A percentile compares a stretch with the other conserved stretches of the same genome.
phyloP scores from a whole-genome alignment of 306 rosid genomes.

The Cajanus cajan region DNA sequence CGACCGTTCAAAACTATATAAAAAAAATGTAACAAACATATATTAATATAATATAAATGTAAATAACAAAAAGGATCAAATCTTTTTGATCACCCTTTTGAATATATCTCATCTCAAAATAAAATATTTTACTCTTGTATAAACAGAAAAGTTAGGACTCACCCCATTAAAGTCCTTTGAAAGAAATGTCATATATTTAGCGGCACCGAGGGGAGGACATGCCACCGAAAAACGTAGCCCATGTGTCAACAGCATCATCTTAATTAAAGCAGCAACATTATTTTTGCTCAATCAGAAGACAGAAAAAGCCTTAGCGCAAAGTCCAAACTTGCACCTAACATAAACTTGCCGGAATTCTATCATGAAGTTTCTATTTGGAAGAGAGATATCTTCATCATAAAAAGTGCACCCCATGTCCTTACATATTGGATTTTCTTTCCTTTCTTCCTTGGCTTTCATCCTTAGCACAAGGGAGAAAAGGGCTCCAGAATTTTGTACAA shows the following conservation, averaged over 20 bases:
- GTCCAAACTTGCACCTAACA: conserved; percentile 42
- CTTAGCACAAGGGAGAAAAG: not conserved
- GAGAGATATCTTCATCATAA: not conserved
- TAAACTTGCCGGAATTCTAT: conserved; percentile 24
- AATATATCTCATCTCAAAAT: not conserved
- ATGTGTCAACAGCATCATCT: conserved; percentile 43
- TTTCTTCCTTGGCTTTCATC: conserved; percentile 19
- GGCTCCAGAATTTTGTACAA: not conserved
- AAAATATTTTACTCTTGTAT: not conserved
- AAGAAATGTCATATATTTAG: not conserved
- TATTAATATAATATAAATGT: not conserved
- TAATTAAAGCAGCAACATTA: conserved; percentile 34
- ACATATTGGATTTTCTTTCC: not conserved
- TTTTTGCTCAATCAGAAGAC: conserved; percentile 37
- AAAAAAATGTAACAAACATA: not conserved
- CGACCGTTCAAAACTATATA: conserved; percentile 25
- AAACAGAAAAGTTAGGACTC: conserved; percentile 7
- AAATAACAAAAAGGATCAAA: not conserved
- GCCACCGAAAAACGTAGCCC: conserved; percentile 39
- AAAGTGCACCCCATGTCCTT: conserved; percentile 13
- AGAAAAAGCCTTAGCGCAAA: conserved; percentile 10
- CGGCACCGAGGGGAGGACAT: conserved; percentile 26
- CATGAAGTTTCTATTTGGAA: not conserved
- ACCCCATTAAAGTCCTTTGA: not conserved
- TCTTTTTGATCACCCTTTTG: conserved; percentile 25